Evolutionary conservation across 164 flowering plant genomes (phyloP).

Genomic region (Nymphaea thermarum): DNA sequence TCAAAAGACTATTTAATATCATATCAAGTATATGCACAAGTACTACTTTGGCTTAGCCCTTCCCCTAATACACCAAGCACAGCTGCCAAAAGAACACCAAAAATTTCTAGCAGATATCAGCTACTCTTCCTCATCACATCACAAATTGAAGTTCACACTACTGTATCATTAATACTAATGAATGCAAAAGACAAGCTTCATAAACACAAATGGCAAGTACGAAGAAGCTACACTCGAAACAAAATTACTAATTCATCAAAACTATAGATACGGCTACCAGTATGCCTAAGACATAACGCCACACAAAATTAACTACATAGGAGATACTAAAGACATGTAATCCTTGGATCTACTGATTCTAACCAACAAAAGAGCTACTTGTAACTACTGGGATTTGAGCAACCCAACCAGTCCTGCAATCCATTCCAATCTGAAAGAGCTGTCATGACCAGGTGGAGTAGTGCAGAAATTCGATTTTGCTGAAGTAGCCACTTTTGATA

Average conservation of each 20-base stretch:
- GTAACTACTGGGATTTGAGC: constrained; percentile 39
- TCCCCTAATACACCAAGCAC: not conserved
- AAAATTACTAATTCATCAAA: too few species aligned
- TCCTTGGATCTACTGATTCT: not conserved
- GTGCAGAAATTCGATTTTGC: not conserved
- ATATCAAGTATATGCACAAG: not conserved
- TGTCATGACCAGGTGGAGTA: constrained; percentile 2
- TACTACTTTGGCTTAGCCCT: not conserved
- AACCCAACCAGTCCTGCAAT: constrained; percentile 53
- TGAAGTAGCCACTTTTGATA: not conserved
- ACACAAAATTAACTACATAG: not conserved
- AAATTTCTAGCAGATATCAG: not conserved
- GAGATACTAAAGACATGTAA: not conserved
- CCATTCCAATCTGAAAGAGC: constrained; percentile 19
- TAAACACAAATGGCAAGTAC: not conserved
- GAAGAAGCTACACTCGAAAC: too few species aligned
- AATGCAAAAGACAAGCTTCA: not conserved
- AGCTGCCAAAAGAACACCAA: not conserved
- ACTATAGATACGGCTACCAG: not conserved
- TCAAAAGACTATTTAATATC: not conserved
- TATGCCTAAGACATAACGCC: not conserved
- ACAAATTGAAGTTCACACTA: not conserved
- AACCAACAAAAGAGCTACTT: constrained; percentile 9
- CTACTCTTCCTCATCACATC: not conserved
- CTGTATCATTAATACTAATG: not conserved